Base-by-base conservation (phyloP, 148 eudicot species). In the Spergularia marina region DNA sequence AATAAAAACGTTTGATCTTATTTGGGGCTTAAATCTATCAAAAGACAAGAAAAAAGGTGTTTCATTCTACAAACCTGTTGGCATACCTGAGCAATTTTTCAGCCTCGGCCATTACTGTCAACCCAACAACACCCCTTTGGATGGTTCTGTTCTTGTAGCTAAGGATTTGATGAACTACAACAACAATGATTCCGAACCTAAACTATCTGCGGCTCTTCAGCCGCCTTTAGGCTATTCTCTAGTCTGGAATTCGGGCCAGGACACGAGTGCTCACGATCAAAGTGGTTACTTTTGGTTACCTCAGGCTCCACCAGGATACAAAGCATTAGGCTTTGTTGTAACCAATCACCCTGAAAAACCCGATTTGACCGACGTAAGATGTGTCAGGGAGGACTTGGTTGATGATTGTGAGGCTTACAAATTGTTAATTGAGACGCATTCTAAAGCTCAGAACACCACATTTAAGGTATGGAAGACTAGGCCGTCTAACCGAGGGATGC, bases 91-190 rank as follows among this genome's bases (percentile, higher is more conserved):
- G 66, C 96, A 92, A 10, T 94, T 83, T 61, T 90, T 69, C 80
- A 75, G 87, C 78, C 85, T 94, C 66, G 97, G 98, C 60, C 84
- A 91, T 83, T 90, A 86, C 73, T 91, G 97, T 73, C 98, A 87
- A 83, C 76, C 87, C 47, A 87, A 81, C 75, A 63, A 75, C 65
- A 77, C 73, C 59, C 87, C 89, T 71, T 77, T 90, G 17, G 79
- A 78, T 56, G 96, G 92, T 57, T 89, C 73, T 83, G 84, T 86
- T 58, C 91, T 91, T 57, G 93, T 81, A 16, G 98, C 89, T 59
- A 84, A 82, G 80, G 89, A 86, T 78, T 74, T 76, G 34, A 63
- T 53, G 71, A 63, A 10, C 0, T 49, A 68, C 30, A 15, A 55
- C n/a, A 14, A 55, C 17, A 55, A 55, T 14, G 58, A 55, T 17